A percentile compares a stretch with the other conserved stretches of the same genome.
These are phyloP conservation scores for Cryptococcus deneoformans DNA, from an alignment of 1,284 basidiomycete genomes.

Conservation along the genomic window DNA sequence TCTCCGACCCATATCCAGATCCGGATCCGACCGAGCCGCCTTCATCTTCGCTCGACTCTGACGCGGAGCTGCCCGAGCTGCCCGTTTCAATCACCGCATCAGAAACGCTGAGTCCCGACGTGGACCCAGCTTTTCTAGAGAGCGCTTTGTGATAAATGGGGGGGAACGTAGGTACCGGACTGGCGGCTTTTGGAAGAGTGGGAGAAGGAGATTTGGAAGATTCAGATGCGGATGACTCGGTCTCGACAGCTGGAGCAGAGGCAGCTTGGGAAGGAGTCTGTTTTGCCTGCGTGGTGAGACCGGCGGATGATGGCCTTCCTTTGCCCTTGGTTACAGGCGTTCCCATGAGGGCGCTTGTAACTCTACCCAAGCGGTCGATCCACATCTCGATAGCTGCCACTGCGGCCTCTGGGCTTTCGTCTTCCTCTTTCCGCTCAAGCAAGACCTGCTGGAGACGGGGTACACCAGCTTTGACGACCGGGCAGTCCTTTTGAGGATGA, in stretches of 20 bases:
- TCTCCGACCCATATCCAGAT: conserved; percentile 10
- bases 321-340: background rate
- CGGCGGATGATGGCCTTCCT: background rate
- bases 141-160: conserved; percentile 31
- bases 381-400: conserved; percentile 29
- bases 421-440: conserved; percentile 11
- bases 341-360: conserved; percentile 22
- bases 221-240: background rate
- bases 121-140: conserved; percentile 28
- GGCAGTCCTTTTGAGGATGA: conserved; percentile 35
- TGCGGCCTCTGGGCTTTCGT: conserved; percentile 2
- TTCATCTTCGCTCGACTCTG: conserved; percentile 20
- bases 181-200: background rate
- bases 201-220: background rate
- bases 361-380: conserved; percentile 21
- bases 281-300: background rate
- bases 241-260: background rate
- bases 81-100: conserved; percentile 41
- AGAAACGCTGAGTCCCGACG: conserved; percentile 39
- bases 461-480: conserved; percentile 23
- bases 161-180: conserved; percentile 10
- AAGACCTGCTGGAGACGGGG: conserved; percentile 17
- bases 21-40: background rate
- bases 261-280: background rate
- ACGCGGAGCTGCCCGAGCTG: conserved; percentile 20